Percentiles rank a stretch among this genome's conserved stretches.
Conservation (phyloP, 176 grass and related monocot genomes). For the Thalia dealbata region DNA sequence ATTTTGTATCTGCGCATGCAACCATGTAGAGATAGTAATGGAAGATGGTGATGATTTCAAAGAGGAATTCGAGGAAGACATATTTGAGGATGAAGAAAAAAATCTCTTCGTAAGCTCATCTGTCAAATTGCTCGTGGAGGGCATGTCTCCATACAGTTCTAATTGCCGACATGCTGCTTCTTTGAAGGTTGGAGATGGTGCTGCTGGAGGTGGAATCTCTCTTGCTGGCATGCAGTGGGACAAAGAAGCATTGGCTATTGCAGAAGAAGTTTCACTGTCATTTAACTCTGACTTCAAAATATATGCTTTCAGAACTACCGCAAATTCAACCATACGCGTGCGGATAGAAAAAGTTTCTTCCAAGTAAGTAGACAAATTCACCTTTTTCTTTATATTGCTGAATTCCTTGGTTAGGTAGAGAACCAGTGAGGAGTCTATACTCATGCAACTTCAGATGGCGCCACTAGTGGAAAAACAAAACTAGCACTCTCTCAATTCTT, state of each 20-base stretch:
- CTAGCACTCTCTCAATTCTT: not conserved
- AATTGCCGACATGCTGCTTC: constrained; percentile 4
- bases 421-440: not conserved
- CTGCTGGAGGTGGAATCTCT: constrained; percentile 74
- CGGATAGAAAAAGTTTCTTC: constrained; percentile 92
- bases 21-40: not conserved
- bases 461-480: not conserved
- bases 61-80: constrained; percentile 10
- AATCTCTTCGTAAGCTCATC: constrained; percentile 13
- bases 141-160: not conserved
- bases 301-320: constrained; percentile 77
- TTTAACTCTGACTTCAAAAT: constrained; percentile 69
- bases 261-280: constrained; percentile 51
- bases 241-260: constrained; percentile 70
- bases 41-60: constrained; percentile 4
- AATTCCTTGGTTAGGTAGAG: not conserved
- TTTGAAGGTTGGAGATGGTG: constrained; percentile 85
- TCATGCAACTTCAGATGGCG: not conserved
- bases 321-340: constrained; percentile 48
- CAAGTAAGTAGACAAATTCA: constrained; percentile 34
- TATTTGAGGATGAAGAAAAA: constrained; percentile 2
- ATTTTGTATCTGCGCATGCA: not conserved
- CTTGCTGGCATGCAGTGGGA: constrained; percentile 75
- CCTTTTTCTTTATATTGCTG: not conserved
- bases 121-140: not conserved